Evolutionary conservation across 192 early-diverging fungal species (phyloP).

Genomic region (Powellomyces hirtus): DNA sequence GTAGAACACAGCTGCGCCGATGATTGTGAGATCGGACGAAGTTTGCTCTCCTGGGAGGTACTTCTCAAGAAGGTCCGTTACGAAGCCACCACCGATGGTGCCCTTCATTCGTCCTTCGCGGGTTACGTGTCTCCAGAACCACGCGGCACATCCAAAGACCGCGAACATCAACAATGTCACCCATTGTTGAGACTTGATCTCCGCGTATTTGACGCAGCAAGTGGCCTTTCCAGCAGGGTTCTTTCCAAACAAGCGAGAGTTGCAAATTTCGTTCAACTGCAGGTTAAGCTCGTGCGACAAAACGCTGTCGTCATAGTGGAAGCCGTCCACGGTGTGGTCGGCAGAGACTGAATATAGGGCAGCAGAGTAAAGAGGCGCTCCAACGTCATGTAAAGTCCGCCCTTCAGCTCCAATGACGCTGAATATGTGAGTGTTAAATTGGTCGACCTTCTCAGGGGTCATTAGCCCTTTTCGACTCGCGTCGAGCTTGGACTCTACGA

Average conservation of each 20-base stretch:
- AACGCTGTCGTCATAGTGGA: constrained; percentile 61
- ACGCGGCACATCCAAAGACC: constrained; percentile 1
- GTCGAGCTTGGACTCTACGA: constrained; percentile 38
- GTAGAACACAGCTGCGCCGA: constrained; percentile 45
- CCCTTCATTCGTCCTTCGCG: neutral
- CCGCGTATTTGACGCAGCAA: constrained; percentile 60
- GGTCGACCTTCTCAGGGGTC: constrained; percentile 51
- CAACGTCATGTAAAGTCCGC: neutral
- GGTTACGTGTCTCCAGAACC: neutral
- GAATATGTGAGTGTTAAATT: constrained; percentile 32
- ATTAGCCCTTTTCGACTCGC: constrained; percentile 47
- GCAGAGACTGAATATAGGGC: constrained; percentile 24
- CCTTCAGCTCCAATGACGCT: neutral
- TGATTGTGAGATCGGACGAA: constrained; percentile 1
- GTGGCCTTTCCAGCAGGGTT: constrained; percentile 50
- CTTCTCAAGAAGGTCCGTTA: neutral
- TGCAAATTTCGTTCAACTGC: constrained; percentile 66
- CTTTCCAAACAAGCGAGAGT: constrained; percentile 28
- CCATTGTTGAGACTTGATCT: constrained; percentile 36
- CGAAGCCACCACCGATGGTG: neutral
- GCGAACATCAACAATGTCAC: constrained; percentile 20
- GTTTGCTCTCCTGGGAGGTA: neutral
- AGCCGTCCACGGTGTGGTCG: constrained; percentile 59
- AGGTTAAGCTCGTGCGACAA: constrained; percentile 51
- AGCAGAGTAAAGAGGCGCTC: constrained; percentile 27